Evolutionary conservation across 306 rosid species (phyloP).

Genomic region (Crotalaria pallida): DNA sequence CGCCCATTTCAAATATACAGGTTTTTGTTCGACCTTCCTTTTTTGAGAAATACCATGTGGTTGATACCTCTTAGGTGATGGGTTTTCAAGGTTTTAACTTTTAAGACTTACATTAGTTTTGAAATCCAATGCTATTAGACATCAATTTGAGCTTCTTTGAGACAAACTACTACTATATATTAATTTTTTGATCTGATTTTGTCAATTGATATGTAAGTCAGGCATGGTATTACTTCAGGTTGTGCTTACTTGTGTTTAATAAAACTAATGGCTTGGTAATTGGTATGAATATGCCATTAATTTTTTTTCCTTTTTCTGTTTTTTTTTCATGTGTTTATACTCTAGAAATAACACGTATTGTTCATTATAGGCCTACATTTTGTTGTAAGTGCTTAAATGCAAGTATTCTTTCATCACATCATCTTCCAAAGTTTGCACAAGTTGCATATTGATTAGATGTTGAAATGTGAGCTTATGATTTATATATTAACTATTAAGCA

Average conservation of each 20-base stretch:
- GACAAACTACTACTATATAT: not conserved
- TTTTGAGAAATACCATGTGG: not conserved
- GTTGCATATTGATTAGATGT: not conserved
- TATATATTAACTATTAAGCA: not conserved
- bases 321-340: too few relatives aligned
- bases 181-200: not conserved
- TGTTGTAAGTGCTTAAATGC: not conserved
- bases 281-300: not conserved
- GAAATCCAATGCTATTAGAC: not conserved
- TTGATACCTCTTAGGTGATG: slow-evolving; percentile 1
- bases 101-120: not conserved
- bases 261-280: not conserved
- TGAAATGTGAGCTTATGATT: not conserved
- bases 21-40: slow-evolving; percentile 27
- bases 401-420: not conserved
- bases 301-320: too few relatives aligned
- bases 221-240: not conserved
- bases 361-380: not conserved
- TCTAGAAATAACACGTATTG: not conserved
- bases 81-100: not conserved
- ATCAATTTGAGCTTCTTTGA: not conserved
- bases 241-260: not conserved
- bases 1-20: slow-evolving; percentile 89
- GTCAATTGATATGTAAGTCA: not conserved
- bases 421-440: not conserved